Evolutionary conservation across 2,329 filamentous ascomycete genomes (phyloP), one percentile per base, ranked within the genome.

Genomic region (Camillea tinctor): DNA sequence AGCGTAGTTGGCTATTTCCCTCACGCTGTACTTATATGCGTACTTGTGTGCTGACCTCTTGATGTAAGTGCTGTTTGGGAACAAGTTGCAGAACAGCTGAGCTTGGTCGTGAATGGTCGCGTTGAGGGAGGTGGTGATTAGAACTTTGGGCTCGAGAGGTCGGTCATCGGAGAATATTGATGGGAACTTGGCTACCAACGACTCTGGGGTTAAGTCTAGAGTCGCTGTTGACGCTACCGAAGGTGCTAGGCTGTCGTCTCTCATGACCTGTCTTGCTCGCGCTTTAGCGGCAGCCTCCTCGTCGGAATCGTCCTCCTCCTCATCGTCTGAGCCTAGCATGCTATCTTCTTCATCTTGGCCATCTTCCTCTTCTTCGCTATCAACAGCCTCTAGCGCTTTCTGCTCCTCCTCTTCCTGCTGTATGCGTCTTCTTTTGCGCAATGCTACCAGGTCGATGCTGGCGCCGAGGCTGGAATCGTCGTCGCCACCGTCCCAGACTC

Each of bases 101-200:
- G 92, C 93, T 80, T 96, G 87, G 63, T 88, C 77, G 80, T 99
- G 94, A 13, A 98, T 85, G 1, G 89, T 94, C 13, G 91, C 92
- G 78, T 97, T 93, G 70, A 97, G 82, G 13, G 88, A 91, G 7
- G 95, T 98, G 0, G 95, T 99, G 71, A 99, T 85, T 48, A 99
- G 87, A 64, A 98, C 88, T 77, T 97, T 96, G 55, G 95, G 93
- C 60, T 77, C 76, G 58, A 80, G 83, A 53, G 81, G 85, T 36
- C 81, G 85, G 67, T 82, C 74, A 54, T 87, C 84, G 61, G 78
- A 80, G 71, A 89, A 89, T 40, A 89, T 81, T 1, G 81, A 80
- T 24, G 86, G 85, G 68, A 89, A 89, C 70, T 88, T 87, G 65
- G 81, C 77, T 15, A 84, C 77, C 44, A 88, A 78, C 7, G 83